Conservation (phyloP, 2,329 filamentous ascomycete genomes). For the Fusarium sp. region DNA sequence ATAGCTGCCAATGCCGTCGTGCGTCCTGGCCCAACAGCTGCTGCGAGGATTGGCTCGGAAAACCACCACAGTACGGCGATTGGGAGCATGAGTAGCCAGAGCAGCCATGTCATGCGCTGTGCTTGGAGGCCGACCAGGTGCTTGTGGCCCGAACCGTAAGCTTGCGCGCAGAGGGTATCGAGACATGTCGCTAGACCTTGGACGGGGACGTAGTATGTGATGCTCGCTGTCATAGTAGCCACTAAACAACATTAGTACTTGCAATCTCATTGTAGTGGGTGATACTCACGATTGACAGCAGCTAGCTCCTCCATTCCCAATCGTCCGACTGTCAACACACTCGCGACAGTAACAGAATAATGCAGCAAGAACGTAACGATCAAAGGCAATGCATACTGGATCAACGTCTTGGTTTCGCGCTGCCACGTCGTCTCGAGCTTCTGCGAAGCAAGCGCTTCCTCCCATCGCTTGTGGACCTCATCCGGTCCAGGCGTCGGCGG, state of each 20-base stretch:
- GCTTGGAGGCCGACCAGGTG: constrained; percentile 86
- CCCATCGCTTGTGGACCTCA: constrained; percentile 63
- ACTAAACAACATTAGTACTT: constrained; percentile 33
- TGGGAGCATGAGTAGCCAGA: constrained; percentile 76
- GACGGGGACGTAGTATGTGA: constrained; percentile 79
- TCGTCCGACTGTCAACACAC: constrained; percentile 78
- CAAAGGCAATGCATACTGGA: constrained; percentile 74
- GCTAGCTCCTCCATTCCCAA: constrained; percentile 70
- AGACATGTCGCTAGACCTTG: constrained; percentile 86
- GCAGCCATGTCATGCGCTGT: constrained; percentile 81
- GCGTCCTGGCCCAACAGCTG: constrained; percentile 57
- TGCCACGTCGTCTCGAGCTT: constrained; percentile 89
- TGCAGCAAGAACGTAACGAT: constrained; percentile 78
- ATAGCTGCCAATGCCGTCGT: constrained; percentile 74
- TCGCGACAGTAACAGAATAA: constrained; percentile 81
- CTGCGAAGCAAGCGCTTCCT: constrained; percentile 81
- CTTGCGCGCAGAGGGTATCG: constrained; percentile 91
- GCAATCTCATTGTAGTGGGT: rapidly evolving
- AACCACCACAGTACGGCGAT: constrained; percentile 76
- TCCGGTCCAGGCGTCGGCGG: constrained; percentile 26
- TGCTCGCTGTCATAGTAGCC: constrained; percentile 79
- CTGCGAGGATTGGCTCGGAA: constrained; percentile 69
- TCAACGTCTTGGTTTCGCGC: constrained; percentile 82
- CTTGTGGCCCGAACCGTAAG: constrained; percentile 87
- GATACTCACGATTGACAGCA: constrained; percentile 51